Conservation (phyloP, 2,329 filamentous ascomycete genomes). For the Alternaria alternata region DNA sequence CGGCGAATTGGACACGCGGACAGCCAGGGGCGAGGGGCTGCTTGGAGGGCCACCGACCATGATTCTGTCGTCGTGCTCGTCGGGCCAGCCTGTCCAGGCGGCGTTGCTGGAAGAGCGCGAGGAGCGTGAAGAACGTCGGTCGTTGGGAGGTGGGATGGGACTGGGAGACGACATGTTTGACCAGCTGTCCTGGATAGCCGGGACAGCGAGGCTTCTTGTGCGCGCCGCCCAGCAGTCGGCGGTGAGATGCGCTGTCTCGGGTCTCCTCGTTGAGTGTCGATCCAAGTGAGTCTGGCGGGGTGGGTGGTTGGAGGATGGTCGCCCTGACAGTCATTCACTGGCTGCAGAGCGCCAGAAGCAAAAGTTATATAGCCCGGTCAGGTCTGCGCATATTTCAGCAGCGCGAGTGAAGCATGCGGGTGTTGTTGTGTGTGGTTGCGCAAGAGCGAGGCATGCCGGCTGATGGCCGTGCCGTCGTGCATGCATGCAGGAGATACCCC, state of each 20-base stretch:
- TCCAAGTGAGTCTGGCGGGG: conserved; percentile 8
- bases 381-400: conserved; percentile 31
- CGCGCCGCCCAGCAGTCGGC: neutral
- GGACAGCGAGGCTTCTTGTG: no score
- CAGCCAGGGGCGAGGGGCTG: conserved; percentile 49
- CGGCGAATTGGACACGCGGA: conserved; percentile 50
- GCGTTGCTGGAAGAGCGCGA: conserved; percentile 46
- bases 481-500: neutral
- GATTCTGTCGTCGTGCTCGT: conserved; percentile 25
- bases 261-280: conserved; percentile 7
- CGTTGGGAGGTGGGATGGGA: conserved; percentile 48
- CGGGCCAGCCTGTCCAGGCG: conserved; percentile 33
- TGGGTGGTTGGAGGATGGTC: conserved; percentile 3
- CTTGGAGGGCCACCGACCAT: conserved; percentile 50
- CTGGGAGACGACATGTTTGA: conserved; percentile 45
- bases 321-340: conserved; percentile 11
- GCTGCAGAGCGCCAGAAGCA: conserved; percentile 23
- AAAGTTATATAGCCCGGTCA: conserved; percentile 22
- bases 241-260: conserved; percentile 15
- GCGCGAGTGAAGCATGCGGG: conserved; percentile 23
- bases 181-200: neutral
- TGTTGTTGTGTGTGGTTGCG: conserved; percentile 23
- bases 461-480: conserved; percentile 6
- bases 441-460: conserved; percentile 29
- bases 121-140: conserved; percentile 46